A percentile compares a stretch with the other conserved stretches of the same genome.
These are phyloP conservation scores for Magnusiomyces suaveolens DNA, from an alignment of 1,139 yeast species.

Conservation along the genomic window DNA sequence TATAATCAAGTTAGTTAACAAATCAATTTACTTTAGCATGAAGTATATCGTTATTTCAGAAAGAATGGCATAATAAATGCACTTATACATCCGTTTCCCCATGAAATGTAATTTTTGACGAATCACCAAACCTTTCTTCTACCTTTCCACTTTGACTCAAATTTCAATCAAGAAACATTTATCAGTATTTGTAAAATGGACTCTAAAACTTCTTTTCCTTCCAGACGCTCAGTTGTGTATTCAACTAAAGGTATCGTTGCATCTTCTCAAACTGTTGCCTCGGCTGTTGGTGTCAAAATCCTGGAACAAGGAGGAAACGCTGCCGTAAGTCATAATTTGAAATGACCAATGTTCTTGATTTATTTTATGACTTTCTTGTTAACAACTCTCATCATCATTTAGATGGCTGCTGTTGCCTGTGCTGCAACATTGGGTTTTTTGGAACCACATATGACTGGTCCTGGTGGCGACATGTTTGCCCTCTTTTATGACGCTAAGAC, in stretches of 20 bases:
- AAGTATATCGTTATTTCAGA: too few relatives aligned
- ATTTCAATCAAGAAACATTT: too few relatives aligned
- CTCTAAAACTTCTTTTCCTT: constrained; percentile 32
- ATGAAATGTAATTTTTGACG: too few relatives aligned
- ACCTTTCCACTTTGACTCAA: too few relatives aligned
- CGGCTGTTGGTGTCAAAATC: constrained; percentile 61
- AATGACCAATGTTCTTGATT: background rate
- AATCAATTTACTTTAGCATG: too few relatives aligned
- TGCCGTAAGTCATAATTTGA: constrained; percentile 32
- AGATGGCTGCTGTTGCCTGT: constrained; percentile 67
- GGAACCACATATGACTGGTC: constrained; percentile 72
- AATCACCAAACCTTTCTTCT: too few relatives aligned
- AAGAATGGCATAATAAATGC: too few relatives aligned
- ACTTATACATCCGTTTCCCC: too few relatives aligned
- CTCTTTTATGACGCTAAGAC: constrained; percentile 46
- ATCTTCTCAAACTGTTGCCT: constrained; percentile 69
- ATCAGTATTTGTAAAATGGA: constrained; percentile 6
- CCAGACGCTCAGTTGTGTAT: constrained; percentile 70
- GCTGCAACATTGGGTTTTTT: constrained; percentile 64
- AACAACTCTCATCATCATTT: background rate
- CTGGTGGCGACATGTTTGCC: constrained; percentile 77
- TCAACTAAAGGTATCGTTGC: constrained; percentile 68
- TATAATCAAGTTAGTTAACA: too few relatives aligned
- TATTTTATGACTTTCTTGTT: background rate
- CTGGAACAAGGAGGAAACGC: constrained; percentile 70